phyloP scores from a whole-genome alignment of 441 rosid species.

The Corymbia citriodora region DNA sequence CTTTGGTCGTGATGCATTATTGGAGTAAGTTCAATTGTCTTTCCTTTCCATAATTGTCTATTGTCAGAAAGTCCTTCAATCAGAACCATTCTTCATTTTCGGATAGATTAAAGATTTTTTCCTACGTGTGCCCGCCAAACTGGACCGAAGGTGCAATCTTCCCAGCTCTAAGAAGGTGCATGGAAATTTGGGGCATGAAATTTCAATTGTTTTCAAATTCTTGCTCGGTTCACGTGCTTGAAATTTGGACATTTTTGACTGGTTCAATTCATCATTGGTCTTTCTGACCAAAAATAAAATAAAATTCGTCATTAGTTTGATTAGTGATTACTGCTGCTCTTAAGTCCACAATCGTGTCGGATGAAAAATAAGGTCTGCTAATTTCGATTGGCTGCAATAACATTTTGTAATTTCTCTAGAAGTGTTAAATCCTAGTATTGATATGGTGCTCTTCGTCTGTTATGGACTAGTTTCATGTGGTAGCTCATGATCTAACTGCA shows the following conservation, averaged over 20 bases:
- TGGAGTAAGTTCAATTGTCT: neutral
- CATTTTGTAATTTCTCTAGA: rapidly evolving
- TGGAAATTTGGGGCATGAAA: no score
- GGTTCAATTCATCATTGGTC: neutral
- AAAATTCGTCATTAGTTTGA: no score
- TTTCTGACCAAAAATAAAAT: no score
- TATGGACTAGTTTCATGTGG: neutral
- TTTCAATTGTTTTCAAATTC: neutral
- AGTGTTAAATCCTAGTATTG: neutral
- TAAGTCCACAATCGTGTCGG: neutral
- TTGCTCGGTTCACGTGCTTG: neutral
- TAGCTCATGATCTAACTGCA: neutral
- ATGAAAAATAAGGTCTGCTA: neutral
- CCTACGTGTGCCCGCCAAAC: neutral
- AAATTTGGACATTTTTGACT: neutral
- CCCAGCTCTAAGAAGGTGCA: neutral
- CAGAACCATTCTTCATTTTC: neutral
- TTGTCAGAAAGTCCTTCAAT: neutral
- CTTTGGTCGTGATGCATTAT: neutral
- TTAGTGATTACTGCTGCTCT: rapidly evolving
- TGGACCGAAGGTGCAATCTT: neutral
- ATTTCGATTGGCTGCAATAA: neutral
- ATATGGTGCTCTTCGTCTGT: neutral
- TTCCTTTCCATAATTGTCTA: neutral
- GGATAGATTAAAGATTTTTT: neutral